A percentile compares a stretch with the other conserved stretches of the same genome.
Evolutionary conservation across 148 eudicot genomes (phyloP).

Genomic region (Chenopodium formosanum): DNA sequence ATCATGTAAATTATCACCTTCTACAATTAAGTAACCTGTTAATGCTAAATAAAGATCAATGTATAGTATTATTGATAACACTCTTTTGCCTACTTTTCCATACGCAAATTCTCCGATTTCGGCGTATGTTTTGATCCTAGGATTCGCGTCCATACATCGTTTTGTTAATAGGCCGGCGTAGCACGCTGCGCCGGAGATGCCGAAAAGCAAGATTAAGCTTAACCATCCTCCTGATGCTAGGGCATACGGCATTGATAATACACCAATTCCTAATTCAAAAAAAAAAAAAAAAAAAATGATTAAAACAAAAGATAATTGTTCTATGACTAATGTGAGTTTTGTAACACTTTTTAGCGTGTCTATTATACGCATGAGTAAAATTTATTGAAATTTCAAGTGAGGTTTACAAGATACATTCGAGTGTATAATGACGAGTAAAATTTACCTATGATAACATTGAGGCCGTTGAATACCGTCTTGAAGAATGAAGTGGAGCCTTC

Average conservation of each 20-base stretch:
- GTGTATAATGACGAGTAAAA: no score
- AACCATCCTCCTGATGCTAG: not conserved
- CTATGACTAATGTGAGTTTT: no score
- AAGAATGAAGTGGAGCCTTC: conserved; percentile 4
- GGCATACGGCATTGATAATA: not conserved
- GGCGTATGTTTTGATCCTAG: not conserved
- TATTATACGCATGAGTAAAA: not conserved
- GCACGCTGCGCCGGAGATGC: not conserved
- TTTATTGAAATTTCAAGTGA: no score
- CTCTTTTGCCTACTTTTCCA: not conserved
- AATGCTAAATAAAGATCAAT: not conserved
- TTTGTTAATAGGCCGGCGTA: not conserved
- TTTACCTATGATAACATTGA: no score
- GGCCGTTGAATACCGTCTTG: not conserved
- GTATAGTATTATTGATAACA: not conserved
- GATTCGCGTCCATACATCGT: not conserved
- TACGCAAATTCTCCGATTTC: not conserved
- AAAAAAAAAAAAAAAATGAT: no score
- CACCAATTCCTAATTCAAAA: not conserved
- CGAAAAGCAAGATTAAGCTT: not conserved
- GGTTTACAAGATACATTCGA: no score
- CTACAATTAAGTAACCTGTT: not conserved
- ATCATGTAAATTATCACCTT: not conserved
- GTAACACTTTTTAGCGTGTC: not conserved
- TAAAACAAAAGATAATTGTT: no score